These are phyloP conservation scores for Phoma sp. DNA, from an alignment of 2,329 filamentous ascomycete genomes.

Conservation along the genomic window DNA sequence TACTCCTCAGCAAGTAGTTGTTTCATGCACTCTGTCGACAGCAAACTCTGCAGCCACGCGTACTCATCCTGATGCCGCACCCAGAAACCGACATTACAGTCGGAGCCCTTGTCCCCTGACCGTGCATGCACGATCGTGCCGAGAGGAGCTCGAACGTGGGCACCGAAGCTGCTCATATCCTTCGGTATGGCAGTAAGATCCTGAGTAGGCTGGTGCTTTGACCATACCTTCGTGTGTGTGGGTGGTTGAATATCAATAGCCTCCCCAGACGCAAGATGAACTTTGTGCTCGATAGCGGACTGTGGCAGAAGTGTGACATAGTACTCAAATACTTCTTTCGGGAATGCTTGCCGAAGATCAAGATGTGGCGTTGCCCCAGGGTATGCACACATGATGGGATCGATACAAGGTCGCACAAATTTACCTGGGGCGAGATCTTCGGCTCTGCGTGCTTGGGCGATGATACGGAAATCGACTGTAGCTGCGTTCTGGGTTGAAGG, in stretches of 20 bases:
- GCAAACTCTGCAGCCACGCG: constrained; percentile 40
- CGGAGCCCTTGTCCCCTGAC: constrained; percentile 50
- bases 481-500: constrained; percentile 56
- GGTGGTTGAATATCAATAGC: constrained; percentile 45
- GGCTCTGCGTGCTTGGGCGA: constrained; percentile 55
- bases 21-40: constrained; percentile 37
- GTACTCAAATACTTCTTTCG: constrained; percentile 52
- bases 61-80: constrained; percentile 44
- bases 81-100: constrained; percentile 49
- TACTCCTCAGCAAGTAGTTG: constrained; percentile 39
- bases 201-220: constrained; percentile 46
- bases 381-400: constrained; percentile 55
- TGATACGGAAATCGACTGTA: constrained; percentile 58
- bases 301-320: constrained; percentile 50
- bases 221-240: constrained; percentile 37
- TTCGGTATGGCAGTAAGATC: neutral
- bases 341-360: constrained; percentile 50
- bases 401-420: constrained; percentile 52
- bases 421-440: constrained; percentile 42
- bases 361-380: constrained; percentile 54
- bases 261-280: constrained; percentile 40
- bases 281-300: constrained; percentile 30
- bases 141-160: constrained; percentile 45
- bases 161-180: constrained; percentile 29
- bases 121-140: constrained; percentile 56